Base-by-base conservation (phyloP, 2,329 filamentous ascomycete genomes). In the Emmonsiellopsis sp. region DNA sequence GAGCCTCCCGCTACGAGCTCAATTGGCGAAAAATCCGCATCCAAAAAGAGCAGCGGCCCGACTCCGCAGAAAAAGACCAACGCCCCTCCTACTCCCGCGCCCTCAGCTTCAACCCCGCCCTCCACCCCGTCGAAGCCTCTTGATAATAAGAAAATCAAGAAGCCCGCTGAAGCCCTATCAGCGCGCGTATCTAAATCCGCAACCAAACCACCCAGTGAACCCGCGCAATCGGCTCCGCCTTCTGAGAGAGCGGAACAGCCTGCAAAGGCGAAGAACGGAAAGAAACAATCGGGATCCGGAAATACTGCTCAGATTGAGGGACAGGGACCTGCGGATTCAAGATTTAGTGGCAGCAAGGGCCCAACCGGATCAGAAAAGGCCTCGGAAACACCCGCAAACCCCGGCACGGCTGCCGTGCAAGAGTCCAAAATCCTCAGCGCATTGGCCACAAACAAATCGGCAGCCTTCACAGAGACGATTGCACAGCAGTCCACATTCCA, bases 371-470 rank as follows among this genome's bases (percentile, higher is more conserved):
- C 9, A 7, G 15, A 26, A 37, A 26, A 20, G 5, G 5, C 5
- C 3, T 15, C 32, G 15, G 15, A n/a, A 40, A n/a, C 32, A 20
- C 13, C 2, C 34, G 15, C 16, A 9, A 15, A 26, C 15, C 10
- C 32, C 13, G 26, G 37, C 37, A 11, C 5, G 13, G 48, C 48
- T 20, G 43, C 43, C 13, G 26, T 32, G 38, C 37, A 51, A 34
- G 16, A n/a, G 15, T 52, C 50, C 41, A 45, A 52, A 15, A 45
- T 52, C 16, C 50, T 52, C 32, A 37, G 8, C 16, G 41, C 41
- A 26, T 35, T 52, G 13, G 50, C 16, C 11, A 40, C 50, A 30
- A 47, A 38, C 9, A 26, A 30, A 40, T 13, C 46, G 10, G 15
- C 40, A 26, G 11, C 15, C 30, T 9, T 31, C 15, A 7, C 49